Conservation (phyloP, 495 filamentous ascomycete species). For the Penicillium tannophilum region DNA sequence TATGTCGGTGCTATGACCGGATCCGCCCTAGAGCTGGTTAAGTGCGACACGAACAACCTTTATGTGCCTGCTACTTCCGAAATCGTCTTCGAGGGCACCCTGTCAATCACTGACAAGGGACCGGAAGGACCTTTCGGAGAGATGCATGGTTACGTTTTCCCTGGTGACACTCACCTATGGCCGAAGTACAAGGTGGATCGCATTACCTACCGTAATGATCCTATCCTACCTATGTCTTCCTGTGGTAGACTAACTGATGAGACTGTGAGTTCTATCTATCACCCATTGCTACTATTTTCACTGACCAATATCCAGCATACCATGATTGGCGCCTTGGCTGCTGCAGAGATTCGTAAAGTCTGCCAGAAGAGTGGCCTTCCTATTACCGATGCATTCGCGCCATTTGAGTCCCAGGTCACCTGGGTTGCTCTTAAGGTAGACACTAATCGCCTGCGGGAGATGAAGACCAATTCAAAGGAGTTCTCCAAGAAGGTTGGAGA, state of each 20-base stretch:
- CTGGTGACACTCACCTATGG: slow-evolving; percentile 27
- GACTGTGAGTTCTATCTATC: slow-evolving; percentile 23
- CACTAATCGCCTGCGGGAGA: slow-evolving; percentile 28
- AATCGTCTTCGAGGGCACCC: slow-evolving; percentile 42
- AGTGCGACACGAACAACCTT: slow-evolving; percentile 44
- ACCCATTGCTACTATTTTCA: not conserved
- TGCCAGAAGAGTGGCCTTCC: slow-evolving; percentile 39
- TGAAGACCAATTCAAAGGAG: slow-evolving; percentile 33
- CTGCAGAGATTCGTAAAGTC: slow-evolving; percentile 42
- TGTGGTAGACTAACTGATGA: slow-evolving; percentile 41
- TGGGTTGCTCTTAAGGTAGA: slow-evolving; percentile 45
- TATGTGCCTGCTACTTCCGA: slow-evolving; percentile 42
- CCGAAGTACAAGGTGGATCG: slow-evolving; percentile 39
- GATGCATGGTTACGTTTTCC: slow-evolving; percentile 42
- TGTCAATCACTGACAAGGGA: slow-evolving; percentile 36
- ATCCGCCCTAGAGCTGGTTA: slow-evolving; percentile 37
- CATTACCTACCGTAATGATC: slow-evolving; percentile 44
- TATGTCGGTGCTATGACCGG: slow-evolving; percentile 45
- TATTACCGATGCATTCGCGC: slow-evolving; percentile 38
- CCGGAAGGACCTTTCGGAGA: slow-evolving; percentile 44
- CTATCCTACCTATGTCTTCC: slow-evolving; percentile 41
- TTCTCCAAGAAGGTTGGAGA: slow-evolving; percentile 36
- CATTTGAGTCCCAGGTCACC: slow-evolving; percentile 43
- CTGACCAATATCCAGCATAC: slow-evolving; percentile 26
- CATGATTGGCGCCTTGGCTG: slow-evolving; percentile 41